Evolutionary conservation across 1,139 yeast species (phyloP).

Genomic region (Pichia terricola): DNA sequence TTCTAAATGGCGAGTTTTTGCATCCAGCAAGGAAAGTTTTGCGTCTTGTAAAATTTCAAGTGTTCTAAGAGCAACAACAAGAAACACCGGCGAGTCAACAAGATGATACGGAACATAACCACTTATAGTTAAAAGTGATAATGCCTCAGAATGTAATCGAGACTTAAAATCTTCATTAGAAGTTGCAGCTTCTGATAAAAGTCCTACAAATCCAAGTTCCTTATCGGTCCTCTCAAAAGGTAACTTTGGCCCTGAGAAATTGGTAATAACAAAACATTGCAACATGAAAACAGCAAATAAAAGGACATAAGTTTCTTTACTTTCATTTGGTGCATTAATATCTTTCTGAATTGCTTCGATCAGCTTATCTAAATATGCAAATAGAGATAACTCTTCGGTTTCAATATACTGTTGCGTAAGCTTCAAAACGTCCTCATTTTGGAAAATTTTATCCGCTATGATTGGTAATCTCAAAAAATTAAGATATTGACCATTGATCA

Average conservation of each 20-base stretch:
- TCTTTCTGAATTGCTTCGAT: constrained; percentile 1
- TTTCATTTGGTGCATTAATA: constrained; percentile 3
- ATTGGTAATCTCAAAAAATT: constrained; percentile 9
- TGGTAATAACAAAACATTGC: constrained; percentile 64
- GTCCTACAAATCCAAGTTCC: constrained; percentile 20
- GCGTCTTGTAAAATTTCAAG: constrained; percentile 40
- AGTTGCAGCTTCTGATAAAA: constrained; percentile 3
- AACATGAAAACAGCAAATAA: constrained; percentile 46
- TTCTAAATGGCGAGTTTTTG: constrained; percentile 6
- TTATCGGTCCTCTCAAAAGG: constrained; percentile 22
- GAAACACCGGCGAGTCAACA: constrained; percentile 37
- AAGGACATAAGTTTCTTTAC: constrained; percentile 7
- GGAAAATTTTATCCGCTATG: constrained; percentile 10
- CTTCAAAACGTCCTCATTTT: constrained; percentile 3
- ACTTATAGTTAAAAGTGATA: constrained; percentile 37
- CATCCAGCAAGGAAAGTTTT: constrained; percentile 25
- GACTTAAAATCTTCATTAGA: constrained; percentile 8
- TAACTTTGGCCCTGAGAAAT: constrained; percentile 76
- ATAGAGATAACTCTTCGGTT: not conserved
- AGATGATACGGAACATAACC: constrained; percentile 62
- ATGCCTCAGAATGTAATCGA: constrained; percentile 11
- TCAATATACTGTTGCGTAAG: constrained; percentile 5
- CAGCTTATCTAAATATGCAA: constrained; percentile 8
- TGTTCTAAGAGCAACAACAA: constrained; percentile 39
- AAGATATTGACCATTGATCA: constrained; percentile 22